These are phyloP conservation scores for Scopulariopsis brevicaulis DNA, from an alignment of 2,329 filamentous ascomycete species.

Conservation along the genomic window DNA sequence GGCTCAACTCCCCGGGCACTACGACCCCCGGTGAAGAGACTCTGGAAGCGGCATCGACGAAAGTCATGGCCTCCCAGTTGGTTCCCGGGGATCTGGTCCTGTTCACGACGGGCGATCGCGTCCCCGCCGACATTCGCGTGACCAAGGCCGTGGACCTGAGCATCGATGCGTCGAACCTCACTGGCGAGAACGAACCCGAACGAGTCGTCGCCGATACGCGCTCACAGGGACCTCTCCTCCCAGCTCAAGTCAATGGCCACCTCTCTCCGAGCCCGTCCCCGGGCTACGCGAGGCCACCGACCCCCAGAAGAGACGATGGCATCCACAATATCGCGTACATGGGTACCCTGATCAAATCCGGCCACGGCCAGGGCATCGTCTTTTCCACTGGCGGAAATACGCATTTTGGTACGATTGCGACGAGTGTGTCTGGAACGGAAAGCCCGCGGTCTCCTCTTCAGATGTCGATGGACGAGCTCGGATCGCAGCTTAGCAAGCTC, in stretches of 20 bases:
- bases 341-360: constrained; percentile 91
- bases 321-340: constrained; percentile 94
- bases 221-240: constrained; percentile 15
- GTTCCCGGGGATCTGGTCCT: constrained; percentile 89
- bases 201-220: constrained; percentile 58
- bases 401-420: constrained; percentile 92
- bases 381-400: constrained; percentile 90
- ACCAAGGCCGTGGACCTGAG: constrained; percentile 81
- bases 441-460: constrained; percentile 90
- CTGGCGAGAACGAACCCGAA: constrained; percentile 92
- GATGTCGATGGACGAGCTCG: constrained; percentile 93
- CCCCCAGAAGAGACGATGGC: constrained; percentile 36
- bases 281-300: constrained; percentile 1
- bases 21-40: constrained; percentile 50
- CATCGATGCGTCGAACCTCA: constrained; percentile 94
- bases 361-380: constrained; percentile 92
- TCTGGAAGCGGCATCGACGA: constrained; percentile 64
- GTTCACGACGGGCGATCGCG: constrained; percentile 91
- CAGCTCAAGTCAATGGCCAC: constrained; percentile 15
- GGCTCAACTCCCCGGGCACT: constrained; percentile 24
- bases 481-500: constrained; percentile 91
- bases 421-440: constrained; percentile 88
- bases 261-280: background rate
- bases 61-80: constrained; percentile 75
- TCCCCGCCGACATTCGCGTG: constrained; percentile 91